A percentile compares a stretch with the other conserved stretches of the same genome.
Evolutionary conservation across 2,329 filamentous ascomycete genomes (phyloP).

Genomic region (Pseudogymnoascus sp.): DNA sequence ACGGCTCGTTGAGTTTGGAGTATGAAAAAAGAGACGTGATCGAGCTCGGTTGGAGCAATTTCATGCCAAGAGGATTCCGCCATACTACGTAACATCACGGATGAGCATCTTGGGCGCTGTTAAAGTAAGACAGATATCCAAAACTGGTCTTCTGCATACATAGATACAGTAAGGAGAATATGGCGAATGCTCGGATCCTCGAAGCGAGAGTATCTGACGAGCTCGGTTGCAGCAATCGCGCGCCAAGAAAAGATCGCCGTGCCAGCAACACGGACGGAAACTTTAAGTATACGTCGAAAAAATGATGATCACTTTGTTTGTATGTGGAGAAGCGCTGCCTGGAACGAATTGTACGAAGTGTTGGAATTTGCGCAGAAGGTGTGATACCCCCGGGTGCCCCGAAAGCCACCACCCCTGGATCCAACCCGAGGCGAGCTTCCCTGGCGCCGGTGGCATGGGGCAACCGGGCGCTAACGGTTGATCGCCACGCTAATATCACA

Average conservation of each 20-base stretch:
- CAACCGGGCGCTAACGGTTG: not conserved
- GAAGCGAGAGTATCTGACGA: not conserved
- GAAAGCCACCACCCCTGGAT: not conserved
- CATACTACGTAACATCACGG: not conserved
- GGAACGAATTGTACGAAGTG: not conserved
- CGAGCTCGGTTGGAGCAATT: not conserved
- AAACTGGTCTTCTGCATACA: not conserved
- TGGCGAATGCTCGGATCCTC: not conserved
- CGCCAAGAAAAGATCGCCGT: not conserved
- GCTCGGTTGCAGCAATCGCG: constrained; percentile 4
- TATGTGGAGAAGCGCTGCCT: not conserved
- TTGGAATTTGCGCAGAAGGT: not conserved
- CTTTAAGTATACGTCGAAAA: constrained; percentile 5
- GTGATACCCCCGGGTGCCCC: not conserved
- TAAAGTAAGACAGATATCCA: not conserved
- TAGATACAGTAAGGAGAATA: not conserved
- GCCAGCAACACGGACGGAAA: not conserved
- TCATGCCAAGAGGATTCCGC: not conserved
- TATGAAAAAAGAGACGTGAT: not conserved
- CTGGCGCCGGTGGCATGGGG: not conserved
- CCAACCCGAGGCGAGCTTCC: not conserved
- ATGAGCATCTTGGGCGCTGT: not conserved
- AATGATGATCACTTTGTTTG: not conserved
- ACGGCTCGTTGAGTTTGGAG: not conserved
- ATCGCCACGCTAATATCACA: not conserved